Conservation (phyloP, 345 rosid species). For the Ceriops zippeliana region DNA sequence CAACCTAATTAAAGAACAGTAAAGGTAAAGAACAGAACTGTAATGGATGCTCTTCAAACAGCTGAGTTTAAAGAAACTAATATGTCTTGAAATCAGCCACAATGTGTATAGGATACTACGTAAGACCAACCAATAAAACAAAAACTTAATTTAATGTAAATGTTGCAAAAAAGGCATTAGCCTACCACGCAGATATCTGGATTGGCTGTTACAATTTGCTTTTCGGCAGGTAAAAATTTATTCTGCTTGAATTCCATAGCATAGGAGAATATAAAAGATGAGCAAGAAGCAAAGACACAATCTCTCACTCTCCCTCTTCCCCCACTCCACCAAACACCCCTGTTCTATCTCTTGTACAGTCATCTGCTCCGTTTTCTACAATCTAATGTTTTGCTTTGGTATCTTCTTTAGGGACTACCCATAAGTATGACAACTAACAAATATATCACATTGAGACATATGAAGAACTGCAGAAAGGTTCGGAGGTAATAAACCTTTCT, state of each 20-base stretch:
- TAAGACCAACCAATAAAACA: not conserved
- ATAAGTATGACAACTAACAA: too few relatives aligned
- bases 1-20: conserved; percentile 45
- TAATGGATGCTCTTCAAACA: not conserved
- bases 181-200: conserved; percentile 76
- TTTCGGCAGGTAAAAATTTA: conserved; percentile 67
- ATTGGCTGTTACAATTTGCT: conserved; percentile 85
- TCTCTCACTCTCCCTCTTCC: not conserved
- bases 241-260: conserved; percentile 92
- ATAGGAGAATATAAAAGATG: not conserved
- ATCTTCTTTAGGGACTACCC: too few relatives aligned
- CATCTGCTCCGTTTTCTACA: too few relatives aligned
- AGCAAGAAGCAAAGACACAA: conserved; percentile 5
- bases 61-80: not conserved
- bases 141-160: not conserved
- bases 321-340: too few relatives aligned
- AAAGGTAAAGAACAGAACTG: not conserved
- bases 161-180: not conserved
- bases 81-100: not conserved
- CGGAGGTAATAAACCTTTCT: not conserved
- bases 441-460: not conserved
- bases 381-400: too few relatives aligned
- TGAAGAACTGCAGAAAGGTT: not conserved
- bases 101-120: not conserved
- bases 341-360: too few relatives aligned